Evolutionary conservation across 345 rosid species (phyloP), one percentile per base, ranked within the genome.

Genomic region (Durio zibethinus): DNA sequence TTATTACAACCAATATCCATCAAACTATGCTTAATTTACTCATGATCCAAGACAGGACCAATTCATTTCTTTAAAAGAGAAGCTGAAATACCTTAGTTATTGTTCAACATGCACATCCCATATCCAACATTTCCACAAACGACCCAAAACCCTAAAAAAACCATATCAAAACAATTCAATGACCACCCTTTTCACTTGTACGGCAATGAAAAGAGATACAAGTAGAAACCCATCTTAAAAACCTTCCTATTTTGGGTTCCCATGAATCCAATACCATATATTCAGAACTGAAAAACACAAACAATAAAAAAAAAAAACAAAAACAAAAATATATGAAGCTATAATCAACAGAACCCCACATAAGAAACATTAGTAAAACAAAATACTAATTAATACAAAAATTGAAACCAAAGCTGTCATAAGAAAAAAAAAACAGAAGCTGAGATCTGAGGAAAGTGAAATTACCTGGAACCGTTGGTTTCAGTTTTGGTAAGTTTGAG

Each of bases 381-480:
- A 33, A 71, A 48, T 20, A 16, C 9, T n/a, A n/a, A n/a, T 27
- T 5, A 71, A 71, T 27, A 50, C 42, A 48, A 70, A 7, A 48
- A 29, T n/a, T 42, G 35, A 67, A 67, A 66, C 50, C n/a, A 66
- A 38, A 38, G 10, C 2, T 45, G 36, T 12, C 38, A 27, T 45
- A 25, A 43, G 16, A 42, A 23, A 15, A 11, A 50, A 16, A 15
- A 53, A 60, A 1, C 27, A 52, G 47, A 52, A 33, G 18, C 3
- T n/a, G 62, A 72, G 75, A 72, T 72, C 75, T 72, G 75, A 52
- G 45, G 29, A 33, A n/a, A 52, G 29, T n/a, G 33, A 33, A 53
- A 50, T 52, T 72, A 72, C 75, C 62, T 20, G 62, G 7, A 52
- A 35, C 31, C 29, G 10, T 72, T 52, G 20, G 60, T 18, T 70